Evolutionary conservation across 192 early-diverging fungal genomes (phyloP), one percentile per base, ranked within the genome.

Genomic region (Allomyces macrogynus): DNA sequence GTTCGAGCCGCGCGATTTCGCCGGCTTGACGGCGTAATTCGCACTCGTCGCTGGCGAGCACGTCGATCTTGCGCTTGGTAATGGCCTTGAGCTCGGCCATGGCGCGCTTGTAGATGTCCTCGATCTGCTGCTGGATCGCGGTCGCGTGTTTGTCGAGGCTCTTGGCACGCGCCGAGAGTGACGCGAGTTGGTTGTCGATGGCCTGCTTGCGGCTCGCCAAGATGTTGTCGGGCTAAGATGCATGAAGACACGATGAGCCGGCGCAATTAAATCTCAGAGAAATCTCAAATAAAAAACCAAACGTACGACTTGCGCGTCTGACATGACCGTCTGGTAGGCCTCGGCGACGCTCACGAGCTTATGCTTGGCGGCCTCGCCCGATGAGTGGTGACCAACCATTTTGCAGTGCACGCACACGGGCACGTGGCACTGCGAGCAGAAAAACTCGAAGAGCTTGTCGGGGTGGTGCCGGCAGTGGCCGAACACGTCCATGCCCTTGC

Each of bases 391-490:
- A 20, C 81, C 80, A 0, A 82, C 73, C 75, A 83, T 83, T 60
- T 80, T 83, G 71, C 81, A 83, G 62, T 70, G 75, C 4, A 83
- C 78, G 72, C 81, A 83, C 9, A 83, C 81, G 16, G 81, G 81
- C 20, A 79, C 69, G 61, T 83, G 81, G 68, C 81, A 83, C 60
- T 83, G 78, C 1, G 78, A 77, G 73, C 81, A 83, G 66, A 80
- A 83, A 70, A 80, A 83, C 71, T 83, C 77, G 40, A 83, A 74
- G 26, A 67, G 62, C 66, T 81, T 78, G 54, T 79, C 78, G 9
- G 76, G 70, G 60, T 83, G 81, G 65, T 77, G 74, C 23, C 77
- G 73, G 68, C 81, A 83, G 68, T 74, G 65, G 24, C 81, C 81
- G 69, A 80, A 83, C 1, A 83, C 76, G 64, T 83, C 77, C 10